These are phyloP conservation scores for Moniliophthora roreri DNA, from an alignment of 1,284 basidiomycete genomes.

Conservation along the genomic window DNA sequence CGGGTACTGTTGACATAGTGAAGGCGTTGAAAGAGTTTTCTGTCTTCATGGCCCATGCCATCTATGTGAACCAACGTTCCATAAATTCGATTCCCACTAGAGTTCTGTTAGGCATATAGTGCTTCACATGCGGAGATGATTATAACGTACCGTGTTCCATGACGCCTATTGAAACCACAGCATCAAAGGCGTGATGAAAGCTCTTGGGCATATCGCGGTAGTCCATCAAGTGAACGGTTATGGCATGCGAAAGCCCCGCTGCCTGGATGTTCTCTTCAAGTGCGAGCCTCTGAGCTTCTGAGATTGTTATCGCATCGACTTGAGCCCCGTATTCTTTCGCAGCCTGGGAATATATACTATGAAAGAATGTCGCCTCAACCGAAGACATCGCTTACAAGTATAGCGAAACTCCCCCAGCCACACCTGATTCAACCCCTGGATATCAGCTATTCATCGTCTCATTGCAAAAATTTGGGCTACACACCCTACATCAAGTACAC, in stretches of 20 bases:
- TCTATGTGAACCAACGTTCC: slow-evolving; percentile 37
- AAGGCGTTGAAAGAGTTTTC: slow-evolving; percentile 21
- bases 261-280: slow-evolving; percentile 43
- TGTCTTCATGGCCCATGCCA: slow-evolving; percentile 26
- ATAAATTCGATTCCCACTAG: slow-evolving; percentile 44
- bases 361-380: not conserved
- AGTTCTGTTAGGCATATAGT: slow-evolving; percentile 42
- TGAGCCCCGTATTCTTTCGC: slow-evolving; percentile 37
- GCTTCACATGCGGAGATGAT: slow-evolving; percentile 15
- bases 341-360: slow-evolving; percentile 19
- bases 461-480: not conserved
- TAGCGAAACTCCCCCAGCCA: slow-evolving; percentile 54
- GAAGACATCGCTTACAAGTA: slow-evolving; percentile 27
- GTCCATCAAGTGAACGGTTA: slow-evolving; percentile 49
- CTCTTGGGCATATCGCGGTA: slow-evolving; percentile 37
- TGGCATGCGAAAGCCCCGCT: slow-evolving; percentile 36
- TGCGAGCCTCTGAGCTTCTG: slow-evolving; percentile 44
- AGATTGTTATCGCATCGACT: slow-evolving; percentile 50
- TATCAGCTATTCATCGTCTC: too few relatives aligned
- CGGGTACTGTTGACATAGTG: slow-evolving; percentile 22
- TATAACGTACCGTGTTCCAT: slow-evolving; percentile 47
- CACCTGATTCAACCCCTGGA: slow-evolving; percentile 33
- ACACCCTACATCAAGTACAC: slow-evolving; percentile 50
- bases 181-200: slow-evolving; percentile 41
- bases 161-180: slow-evolving; percentile 36